Base-by-base conservation (phyloP, 768 basidiomycete species). In the Suillus subalutaceus region DNA sequence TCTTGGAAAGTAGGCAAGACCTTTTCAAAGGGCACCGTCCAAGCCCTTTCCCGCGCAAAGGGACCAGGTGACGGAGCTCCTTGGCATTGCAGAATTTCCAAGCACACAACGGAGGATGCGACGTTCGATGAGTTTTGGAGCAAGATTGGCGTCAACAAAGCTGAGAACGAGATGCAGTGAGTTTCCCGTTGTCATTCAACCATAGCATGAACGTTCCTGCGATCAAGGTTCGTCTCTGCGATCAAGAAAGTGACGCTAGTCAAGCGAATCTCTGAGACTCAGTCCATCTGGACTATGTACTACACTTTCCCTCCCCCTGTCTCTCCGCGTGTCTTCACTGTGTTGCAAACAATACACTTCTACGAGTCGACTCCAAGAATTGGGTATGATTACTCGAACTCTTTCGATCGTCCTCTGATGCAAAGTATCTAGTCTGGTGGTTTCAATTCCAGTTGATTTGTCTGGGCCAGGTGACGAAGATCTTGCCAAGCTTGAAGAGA, bases 101-200 rank as follows among this genome's bases (percentile, higher is more conserved):
- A 85, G 71, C 92, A 93, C 75, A 74, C 82, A 15, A 72, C 82
- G 6, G 80, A 86, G n/a, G 90, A 93, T 63, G 87, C 83, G 10
- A 87, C 88, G 1, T 93, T 93, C 73, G 88, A 91, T 68, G 84
- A 87, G 69, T 79, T 93, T 70, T 93, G 92, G 92, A 81, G 80
- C 46, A 88, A 86, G 70, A 75, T 93, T 16, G 90, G 88, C 0
- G 77, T 77, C 63, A 81, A 91, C 77, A 92, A 92, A 72, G 84
- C 88, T 20, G 75, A 82, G 53, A 86, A 92, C 64, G 92, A 93
- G 79, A 85, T 83, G 73, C 81, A 90, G 91, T 92, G 66, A 53
- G 86, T 70, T 15, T 32, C 4, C 46, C 41, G 12, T 46, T 23
- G 23, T 67, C 52, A 3, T 32, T 58, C 56, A 55, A 41, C 38